A percentile compares a stretch with the other conserved stretches of the same genome.
phyloP scores from a whole-genome alignment of 371 early-diverging fungal species.

The Mucor mucedo region DNA sequence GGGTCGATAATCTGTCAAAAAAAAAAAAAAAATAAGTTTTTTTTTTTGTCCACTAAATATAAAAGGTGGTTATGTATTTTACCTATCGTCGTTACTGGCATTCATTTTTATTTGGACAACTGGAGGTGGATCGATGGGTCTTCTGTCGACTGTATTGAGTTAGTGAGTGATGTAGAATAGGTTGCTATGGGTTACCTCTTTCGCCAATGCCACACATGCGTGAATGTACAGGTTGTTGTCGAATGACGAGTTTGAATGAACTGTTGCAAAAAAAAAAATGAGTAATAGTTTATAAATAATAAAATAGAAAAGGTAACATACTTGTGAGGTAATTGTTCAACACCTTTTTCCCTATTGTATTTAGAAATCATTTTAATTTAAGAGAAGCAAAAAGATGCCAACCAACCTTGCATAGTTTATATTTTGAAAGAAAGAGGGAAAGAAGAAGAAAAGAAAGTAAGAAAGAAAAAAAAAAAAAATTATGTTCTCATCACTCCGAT shows the following conservation, averaged over 20 bases:
- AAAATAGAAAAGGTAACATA: background rate
- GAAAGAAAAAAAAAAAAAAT: background rate
- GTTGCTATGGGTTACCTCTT: constrained; percentile 34
- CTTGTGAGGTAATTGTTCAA: constrained; percentile 4
- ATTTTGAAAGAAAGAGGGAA: constrained; percentile 3
- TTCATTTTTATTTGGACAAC: constrained; percentile 43
- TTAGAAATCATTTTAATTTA: constrained; percentile 2
- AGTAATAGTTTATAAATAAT: background rate
- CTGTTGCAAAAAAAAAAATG: constrained; percentile 10
- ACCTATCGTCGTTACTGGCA: constrained; percentile 9
- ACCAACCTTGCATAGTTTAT: constrained; percentile 18
- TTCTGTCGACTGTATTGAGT: constrained; percentile 40
- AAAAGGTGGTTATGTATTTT: background rate
- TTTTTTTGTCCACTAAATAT: background rate
- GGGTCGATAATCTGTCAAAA: constrained; percentile 17
- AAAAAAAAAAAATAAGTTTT: too few relatives aligned
- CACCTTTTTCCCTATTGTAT: constrained; percentile 8
- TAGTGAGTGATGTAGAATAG: background rate
- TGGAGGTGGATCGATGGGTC: constrained; percentile 56
- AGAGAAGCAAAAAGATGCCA: background rate
- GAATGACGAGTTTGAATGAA: constrained; percentile 39
- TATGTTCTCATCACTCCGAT: constrained; percentile 5
- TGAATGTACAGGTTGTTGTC: constrained; percentile 58
- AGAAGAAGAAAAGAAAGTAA: constrained; percentile 11
- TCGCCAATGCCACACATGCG: constrained; percentile 59